These are phyloP conservation scores for Chlamydomonas incerta DNA, from an alignment of 139 green algal genomes.

Conservation along the genomic window DNA sequence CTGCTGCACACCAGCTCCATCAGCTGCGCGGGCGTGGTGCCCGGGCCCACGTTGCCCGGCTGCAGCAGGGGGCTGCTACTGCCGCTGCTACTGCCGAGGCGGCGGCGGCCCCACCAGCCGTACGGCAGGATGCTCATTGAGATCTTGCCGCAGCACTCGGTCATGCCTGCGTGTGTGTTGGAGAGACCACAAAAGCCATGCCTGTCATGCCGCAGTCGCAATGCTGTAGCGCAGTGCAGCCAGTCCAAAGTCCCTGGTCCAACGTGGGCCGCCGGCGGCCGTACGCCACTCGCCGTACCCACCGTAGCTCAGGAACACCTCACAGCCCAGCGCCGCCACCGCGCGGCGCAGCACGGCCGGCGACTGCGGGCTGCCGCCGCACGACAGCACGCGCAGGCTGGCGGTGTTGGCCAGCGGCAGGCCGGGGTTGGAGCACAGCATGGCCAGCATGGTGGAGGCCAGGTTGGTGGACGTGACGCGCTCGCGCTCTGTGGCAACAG, in stretches of 20 bases:
- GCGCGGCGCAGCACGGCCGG: conserved; percentile 63
- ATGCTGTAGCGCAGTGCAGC: too few relatives aligned
- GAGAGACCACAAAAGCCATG: too few relatives aligned
- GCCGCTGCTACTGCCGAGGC: neutral
- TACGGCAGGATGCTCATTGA: conserved; percentile 87
- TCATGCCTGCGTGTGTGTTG: conserved; percentile 78
- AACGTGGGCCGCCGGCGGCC: too few relatives aligned
- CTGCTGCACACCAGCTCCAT: conserved; percentile 73
- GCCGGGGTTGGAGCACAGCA: conserved; percentile 83
- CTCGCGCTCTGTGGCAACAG: conserved; percentile 80
- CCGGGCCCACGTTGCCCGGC: neutral
- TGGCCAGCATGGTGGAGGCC: conserved; percentile 90
- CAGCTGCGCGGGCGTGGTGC: conserved; percentile 39
- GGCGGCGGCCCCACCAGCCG: conserved; percentile 35
- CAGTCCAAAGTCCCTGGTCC: too few relatives aligned
- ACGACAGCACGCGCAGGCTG: conserved; percentile 83
- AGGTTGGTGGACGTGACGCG: conserved; percentile 84
- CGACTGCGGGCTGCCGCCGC: conserved; percentile 85
- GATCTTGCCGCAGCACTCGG: conserved; percentile 96
- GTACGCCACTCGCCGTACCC: too few relatives aligned
- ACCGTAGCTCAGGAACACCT: conserved; percentile 60
- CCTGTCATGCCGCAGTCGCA: too few relatives aligned
- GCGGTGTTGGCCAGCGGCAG: conserved; percentile 76
- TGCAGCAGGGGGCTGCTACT: too few relatives aligned
- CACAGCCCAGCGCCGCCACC: conserved; percentile 80